phyloP scores from a whole-genome alignment of 257 asterid genomes.

The Fraxinus americana region DNA sequence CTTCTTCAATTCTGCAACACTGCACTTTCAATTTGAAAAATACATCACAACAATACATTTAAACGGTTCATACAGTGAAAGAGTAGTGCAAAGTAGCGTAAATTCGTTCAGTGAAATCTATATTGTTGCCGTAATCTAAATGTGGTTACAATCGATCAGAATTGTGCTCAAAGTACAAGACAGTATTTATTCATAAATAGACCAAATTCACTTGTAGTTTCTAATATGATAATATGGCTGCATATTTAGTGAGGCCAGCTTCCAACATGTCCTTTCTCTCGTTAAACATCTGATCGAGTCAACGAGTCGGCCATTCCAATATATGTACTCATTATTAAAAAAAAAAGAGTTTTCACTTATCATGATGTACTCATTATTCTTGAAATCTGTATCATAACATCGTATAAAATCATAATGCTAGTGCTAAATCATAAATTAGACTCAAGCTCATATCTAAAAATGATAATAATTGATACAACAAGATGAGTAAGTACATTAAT shows the following conservation, averaged over 20 bases:
- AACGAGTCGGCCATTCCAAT: too few relatives aligned
- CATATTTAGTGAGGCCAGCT: not conserved
- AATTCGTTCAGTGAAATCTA: not conserved
- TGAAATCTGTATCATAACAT: too few relatives aligned
- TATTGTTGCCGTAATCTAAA: not conserved
- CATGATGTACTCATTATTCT: too few relatives aligned
- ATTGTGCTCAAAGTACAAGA: not conserved
- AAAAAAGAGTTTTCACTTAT: too few relatives aligned
- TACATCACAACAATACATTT: constrained; percentile 2
- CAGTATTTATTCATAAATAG: not conserved
- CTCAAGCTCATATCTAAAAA: too few relatives aligned
- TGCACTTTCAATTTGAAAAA: constrained; percentile 18
- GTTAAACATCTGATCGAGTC: not conserved
- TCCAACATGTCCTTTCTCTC: not conserved
- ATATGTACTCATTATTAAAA: too few relatives aligned
- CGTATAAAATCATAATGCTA: too few relatives aligned
- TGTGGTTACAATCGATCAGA: not conserved
- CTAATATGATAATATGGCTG: not conserved
- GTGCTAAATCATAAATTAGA: too few relatives aligned
- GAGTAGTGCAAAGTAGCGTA: not conserved
- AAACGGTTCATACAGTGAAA: constrained; percentile 4
- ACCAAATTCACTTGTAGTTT: not conserved
- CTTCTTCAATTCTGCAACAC: constrained; percentile 34
- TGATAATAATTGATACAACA: too few relatives aligned
- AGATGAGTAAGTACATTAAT: too few relatives aligned